These are phyloP conservation scores for Lodderomyces parapsilosis DNA, from an alignment of 1,139 yeast species.

Conservation along the genomic window DNA sequence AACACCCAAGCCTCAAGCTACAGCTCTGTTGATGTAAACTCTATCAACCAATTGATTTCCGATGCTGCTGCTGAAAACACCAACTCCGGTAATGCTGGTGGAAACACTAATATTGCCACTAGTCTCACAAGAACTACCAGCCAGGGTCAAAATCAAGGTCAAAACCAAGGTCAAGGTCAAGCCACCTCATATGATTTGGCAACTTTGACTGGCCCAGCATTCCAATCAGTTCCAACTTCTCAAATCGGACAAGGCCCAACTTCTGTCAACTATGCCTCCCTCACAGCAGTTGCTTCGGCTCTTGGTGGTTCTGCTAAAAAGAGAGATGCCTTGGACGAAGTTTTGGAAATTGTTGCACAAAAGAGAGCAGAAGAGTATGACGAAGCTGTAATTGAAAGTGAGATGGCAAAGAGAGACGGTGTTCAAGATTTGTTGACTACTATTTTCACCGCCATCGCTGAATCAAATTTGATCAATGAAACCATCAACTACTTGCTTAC, in stretches of 20 bases:
- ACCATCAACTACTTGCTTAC: slow-evolving; percentile 27
- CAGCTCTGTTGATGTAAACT: slow-evolving; percentile 1
- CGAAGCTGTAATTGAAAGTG: slow-evolving; percentile 10
- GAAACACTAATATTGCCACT: slow-evolving; percentile 8
- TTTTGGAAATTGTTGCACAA: slow-evolving; percentile 3
- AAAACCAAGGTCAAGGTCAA: not conserved
- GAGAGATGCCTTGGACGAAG: slow-evolving; percentile 8
- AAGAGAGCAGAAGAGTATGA: slow-evolving; percentile 12
- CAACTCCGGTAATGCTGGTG: not conserved
- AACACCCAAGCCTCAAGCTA: not conserved
- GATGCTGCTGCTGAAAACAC: slow-evolving; percentile 7
- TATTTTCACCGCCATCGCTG: slow-evolving; percentile 27
- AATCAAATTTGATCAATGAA: slow-evolving; percentile 29
- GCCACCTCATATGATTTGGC: slow-evolving; percentile 6
- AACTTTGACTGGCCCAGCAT: slow-evolving; percentile 13
- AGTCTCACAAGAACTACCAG: slow-evolving; percentile 1
- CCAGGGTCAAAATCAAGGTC: slow-evolving; percentile 1
- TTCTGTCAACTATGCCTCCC: slow-evolving; percentile 12
- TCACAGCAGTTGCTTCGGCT: slow-evolving; percentile 12
- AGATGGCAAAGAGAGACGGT: slow-evolving; percentile 29
- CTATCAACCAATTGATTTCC: slow-evolving; percentile 8
- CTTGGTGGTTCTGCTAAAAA: slow-evolving; percentile 8
- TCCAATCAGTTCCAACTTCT: slow-evolving; percentile 12
- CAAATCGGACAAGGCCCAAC: slow-evolving; percentile 12
- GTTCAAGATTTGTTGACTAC: slow-evolving; percentile 34